Conservation (phyloP, 805 yeast species). For the Scheffersomyces stipitis region DNA sequence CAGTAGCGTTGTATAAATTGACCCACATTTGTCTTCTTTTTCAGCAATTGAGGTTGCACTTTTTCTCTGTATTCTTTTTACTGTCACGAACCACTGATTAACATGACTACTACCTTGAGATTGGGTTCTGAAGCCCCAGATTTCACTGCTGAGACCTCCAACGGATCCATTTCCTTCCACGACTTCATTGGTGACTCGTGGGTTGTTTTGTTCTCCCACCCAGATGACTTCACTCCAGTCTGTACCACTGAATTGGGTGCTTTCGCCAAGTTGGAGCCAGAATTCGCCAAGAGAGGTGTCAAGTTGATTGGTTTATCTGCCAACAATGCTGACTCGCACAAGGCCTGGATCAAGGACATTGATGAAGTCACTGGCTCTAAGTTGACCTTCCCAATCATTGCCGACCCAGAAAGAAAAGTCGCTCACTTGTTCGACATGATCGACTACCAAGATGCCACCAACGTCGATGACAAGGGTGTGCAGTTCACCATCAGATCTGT, state of each 20-base stretch:
- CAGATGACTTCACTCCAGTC: constrained; percentile 78
- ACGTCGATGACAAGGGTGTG: constrained; percentile 63
- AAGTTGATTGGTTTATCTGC: constrained; percentile 70
- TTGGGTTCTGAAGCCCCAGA: constrained; percentile 87
- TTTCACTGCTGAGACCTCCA: constrained; percentile 78
- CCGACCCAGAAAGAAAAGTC: constrained; percentile 82
- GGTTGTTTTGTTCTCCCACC: constrained; percentile 71
- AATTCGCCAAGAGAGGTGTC: constrained; percentile 62
- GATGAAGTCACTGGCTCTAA: constrained; percentile 79
- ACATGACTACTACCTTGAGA: constrained; percentile 55
- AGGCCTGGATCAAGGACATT: constrained; percentile 77
- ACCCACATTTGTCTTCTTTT: no score
- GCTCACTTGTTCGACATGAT: constrained; percentile 86
- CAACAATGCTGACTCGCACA: constrained; percentile 60
- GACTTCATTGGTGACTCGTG: constrained; percentile 67
- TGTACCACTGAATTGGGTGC: constrained; percentile 81
- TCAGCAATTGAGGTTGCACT: no score
- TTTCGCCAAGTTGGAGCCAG: constrained; percentile 68
- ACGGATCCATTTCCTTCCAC: constrained; percentile 84
- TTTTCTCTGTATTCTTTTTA: no score
- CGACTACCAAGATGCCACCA: constrained; percentile 79
- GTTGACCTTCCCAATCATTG: constrained; percentile 86
- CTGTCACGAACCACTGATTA: no score
- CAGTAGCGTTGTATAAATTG: no score
- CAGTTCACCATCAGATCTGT: constrained; percentile 91